Base-by-base conservation (phyloP, 768 basidiomycete genomes). In the Boletus reticulatus region DNA sequence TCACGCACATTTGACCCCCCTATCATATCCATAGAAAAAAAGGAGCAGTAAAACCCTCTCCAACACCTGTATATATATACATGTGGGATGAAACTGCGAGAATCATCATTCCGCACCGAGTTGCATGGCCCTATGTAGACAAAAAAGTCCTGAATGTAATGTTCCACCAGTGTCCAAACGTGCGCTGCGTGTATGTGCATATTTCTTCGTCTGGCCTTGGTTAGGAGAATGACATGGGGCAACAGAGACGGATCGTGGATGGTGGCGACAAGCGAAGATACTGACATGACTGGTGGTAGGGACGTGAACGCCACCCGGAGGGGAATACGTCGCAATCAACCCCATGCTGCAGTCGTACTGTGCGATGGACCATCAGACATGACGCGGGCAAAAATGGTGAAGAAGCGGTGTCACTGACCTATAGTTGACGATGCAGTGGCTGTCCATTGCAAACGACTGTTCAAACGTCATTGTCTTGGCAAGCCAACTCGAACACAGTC, bases 341-440 rank as follows among this genome's bases (percentile, higher is more conserved):
- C 84, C 84, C 84, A 86, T 0, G 84, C 84, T 50, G 83, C 83
- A 4, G 82, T 85, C 13, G 84, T 83, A 65, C 84, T 85, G 49
- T 34, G 29, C 17, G 36, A 34, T n/a, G 2, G 37, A 34, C 16
- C 14, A 7, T 67, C 46, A 59, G 62, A 52, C 20, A 36, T 34
- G 42, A 48, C 11, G 10, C 39, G 16, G 37, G 19, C 31, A 24
- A 27, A 7, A 27, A 24, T 8, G 19, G 8, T 10, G 6, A 11
- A 13, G 34, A 29, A 29, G 13, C 4, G n/a, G 20, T 6, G 3
- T 9, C 17, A 61, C 78, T 59, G 46, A 85, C 92, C 89, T 92
- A 67, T 94, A 95, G 71, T 95, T 94, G 37, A 95, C 92, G 67
- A 94, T 93, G 61, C 94, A 78, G 70, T 92, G 90, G 0, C 88